Percentiles rank a stretch among this genome's conserved stretches.
Evolutionary conservation across 164 flowering plant species (phyloP).

Genomic region (Magnolia kwangsiensis): DNA sequence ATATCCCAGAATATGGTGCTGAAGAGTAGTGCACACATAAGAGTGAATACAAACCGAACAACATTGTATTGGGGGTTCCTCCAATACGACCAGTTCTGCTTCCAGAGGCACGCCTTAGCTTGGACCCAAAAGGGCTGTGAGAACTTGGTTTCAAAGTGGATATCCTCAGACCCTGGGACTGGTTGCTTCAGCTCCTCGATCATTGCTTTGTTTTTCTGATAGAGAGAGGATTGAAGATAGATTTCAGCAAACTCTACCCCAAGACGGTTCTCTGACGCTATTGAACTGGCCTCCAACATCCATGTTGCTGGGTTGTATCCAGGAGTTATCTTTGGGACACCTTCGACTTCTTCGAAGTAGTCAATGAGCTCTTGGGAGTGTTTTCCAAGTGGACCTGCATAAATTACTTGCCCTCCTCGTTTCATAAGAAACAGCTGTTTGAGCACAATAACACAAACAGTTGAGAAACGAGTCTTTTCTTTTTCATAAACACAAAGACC

Average conservation of each 20-base stretch:
- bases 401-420: conserved; percentile 94
- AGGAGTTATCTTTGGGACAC: conserved; percentile 13
- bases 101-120: conserved; percentile 33
- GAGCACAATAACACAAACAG: neutral
- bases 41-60: conserved; percentile 27
- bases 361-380: conserved; percentile 72
- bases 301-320: conserved; percentile 23
- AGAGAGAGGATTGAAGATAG: conserved; percentile 9
- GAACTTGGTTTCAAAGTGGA: conserved; percentile 24
- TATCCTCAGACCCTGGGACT: conserved; percentile 22
- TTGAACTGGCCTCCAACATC: conserved; percentile 20
- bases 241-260: conserved; percentile 17
- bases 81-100: conserved; percentile 37
- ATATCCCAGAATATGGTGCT: conserved; percentile 34
- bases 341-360: conserved; percentile 71
- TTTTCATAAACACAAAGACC: neutral
- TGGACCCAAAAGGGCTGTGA: conserved; percentile 27
- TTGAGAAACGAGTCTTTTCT: neutral
- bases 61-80: conserved; percentile 31
- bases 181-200: conserved; percentile 21
- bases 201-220: conserved; percentile 34
- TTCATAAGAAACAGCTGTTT: conserved; percentile 75
- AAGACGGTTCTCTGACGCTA: conserved; percentile 9
- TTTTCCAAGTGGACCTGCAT: conserved; percentile 78
- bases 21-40: conserved; percentile 21